Base-by-base conservation (phyloP, 2,329 filamentous ascomycete species). In the Fusarium sororula region DNA sequence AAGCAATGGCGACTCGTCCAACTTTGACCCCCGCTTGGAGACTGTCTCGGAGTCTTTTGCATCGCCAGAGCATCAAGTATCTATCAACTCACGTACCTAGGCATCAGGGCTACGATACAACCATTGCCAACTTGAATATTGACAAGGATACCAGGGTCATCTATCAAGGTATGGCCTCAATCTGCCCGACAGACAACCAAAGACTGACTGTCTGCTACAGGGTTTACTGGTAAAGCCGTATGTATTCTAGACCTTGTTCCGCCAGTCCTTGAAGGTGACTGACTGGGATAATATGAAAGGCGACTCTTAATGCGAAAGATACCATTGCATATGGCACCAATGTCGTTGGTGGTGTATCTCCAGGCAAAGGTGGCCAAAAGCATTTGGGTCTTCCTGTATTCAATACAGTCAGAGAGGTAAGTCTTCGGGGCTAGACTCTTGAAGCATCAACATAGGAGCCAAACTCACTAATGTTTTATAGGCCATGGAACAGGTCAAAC, bases 161-260 rank as follows among this genome's bases (percentile, higher is more conserved):
- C 22, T 83, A 80, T 32, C 82, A 83, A 70, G 82, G 81, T 80
- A 55, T 15, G 42, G 32, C 6, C 8, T 48, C 8, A 26, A n/a
- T 28, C 38, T 14, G 14, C 47, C 15, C 14, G 6, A 35, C 51
- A 56, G 15, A 62, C 2, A 14, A 18, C 11, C 7, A 2, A 5
- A 32, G 3, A 17, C 35, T 7, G 3, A 18, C 28, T 1, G 3
- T 44, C 18, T 7, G 2, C 1, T 24, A 2, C 12, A 84, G 82
- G 83, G 4, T 83, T 84, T 66, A 84, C 82, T 3, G 82, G 83
- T 12, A 81, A 80, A 70, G 81, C 82, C 14, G 83, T 83, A 79
- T n/a, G 64, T 7, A 35, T 20, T 26, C 13, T 8, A 1, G 3
- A 76, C 53, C 8, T 20, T 13, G 11, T 11, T 15, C 9, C 2